Percentiles rank a stretch among this genome's conserved stretches.
These are phyloP conservation scores for Malassezia psittaci DNA, from an alignment of 1,284 basidiomycete species.

Conservation along the genomic window DNA sequence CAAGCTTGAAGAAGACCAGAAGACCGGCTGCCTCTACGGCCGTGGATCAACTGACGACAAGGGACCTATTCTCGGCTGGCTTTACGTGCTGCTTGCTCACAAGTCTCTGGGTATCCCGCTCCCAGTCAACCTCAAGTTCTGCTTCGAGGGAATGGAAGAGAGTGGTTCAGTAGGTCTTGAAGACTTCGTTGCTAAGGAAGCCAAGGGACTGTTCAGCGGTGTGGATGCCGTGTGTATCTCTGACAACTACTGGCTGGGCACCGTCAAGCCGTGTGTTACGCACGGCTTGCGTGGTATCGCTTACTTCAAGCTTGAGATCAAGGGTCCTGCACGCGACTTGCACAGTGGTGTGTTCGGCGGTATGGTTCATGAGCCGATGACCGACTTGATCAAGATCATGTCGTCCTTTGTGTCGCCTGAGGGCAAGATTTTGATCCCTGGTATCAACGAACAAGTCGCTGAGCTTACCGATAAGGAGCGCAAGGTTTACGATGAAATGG, in stretches of 20 bases:
- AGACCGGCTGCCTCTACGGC: conserved; percentile 67
- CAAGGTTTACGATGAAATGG: conserved; percentile 50
- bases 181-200: conserved; percentile 73
- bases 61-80: conserved; percentile 63
- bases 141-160: conserved; percentile 97
- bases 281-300: conserved; percentile 62
- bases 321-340: conserved; percentile 76
- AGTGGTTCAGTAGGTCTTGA: conserved; percentile 86
- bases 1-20: conserved; percentile 60
- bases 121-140: conserved; percentile 87
- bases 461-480: conserved; percentile 68
- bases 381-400: conserved; percentile 55
- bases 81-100: conserved; percentile 88
- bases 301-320: conserved; percentile 75
- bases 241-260: conserved; percentile 49
- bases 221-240: conserved; percentile 89
- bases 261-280: conserved; percentile 48
- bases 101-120: conserved; percentile 60
- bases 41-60: conserved; percentile 52
- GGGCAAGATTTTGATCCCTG: conserved; percentile 81
- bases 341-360: conserved; percentile 62
- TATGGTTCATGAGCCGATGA: conserved; percentile 55
- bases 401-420: conserved; percentile 69
- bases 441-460: conserved; percentile 77
- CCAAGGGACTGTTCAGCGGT: conserved; percentile 72